phyloP scores from a whole-genome alignment of 2,329 filamentous ascomycete species.

The Aspergillus fijiensis region DNA sequence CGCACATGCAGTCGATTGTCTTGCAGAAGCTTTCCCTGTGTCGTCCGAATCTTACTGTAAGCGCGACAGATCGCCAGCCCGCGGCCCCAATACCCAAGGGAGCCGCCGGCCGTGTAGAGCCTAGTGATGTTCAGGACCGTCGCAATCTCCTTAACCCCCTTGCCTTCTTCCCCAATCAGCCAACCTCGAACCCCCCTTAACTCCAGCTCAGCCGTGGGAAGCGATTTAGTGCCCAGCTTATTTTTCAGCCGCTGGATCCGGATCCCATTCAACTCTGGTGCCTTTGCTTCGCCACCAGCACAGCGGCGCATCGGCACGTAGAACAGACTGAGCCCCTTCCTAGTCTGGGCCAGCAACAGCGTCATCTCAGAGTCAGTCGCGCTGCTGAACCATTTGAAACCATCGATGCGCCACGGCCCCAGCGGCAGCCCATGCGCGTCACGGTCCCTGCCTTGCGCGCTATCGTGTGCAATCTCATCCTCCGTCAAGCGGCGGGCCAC shows the following conservation, averaged over 20 bases:
- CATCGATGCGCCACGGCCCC: slow-evolving; percentile 47
- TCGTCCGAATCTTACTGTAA: slow-evolving; percentile 42
- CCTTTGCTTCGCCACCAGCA: neutral
- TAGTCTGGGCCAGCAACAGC: slow-evolving; percentile 63
- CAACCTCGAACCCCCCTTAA: slow-evolving; percentile 62
- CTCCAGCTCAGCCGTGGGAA: slow-evolving; percentile 72
- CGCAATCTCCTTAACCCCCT: slow-evolving; percentile 67
- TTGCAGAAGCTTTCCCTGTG: slow-evolving; percentile 38
- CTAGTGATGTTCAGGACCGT: slow-evolving; percentile 67
- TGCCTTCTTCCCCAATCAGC: slow-evolving; percentile 65
- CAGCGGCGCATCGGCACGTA: slow-evolving; percentile 57
- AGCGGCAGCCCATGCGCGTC: slow-evolving; percentile 7
- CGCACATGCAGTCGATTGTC: slow-evolving; percentile 44
- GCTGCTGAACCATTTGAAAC: slow-evolving; percentile 72
- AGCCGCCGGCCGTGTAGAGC: slow-evolving; percentile 43
- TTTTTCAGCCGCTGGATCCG: slow-evolving; percentile 67
- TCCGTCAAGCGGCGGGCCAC: slow-evolving; percentile 41
- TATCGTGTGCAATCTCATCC: neutral
- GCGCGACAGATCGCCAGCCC: slow-evolving; percentile 42
- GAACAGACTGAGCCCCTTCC: slow-evolving; percentile 59
- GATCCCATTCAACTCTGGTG: slow-evolving; percentile 56
- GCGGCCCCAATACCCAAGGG: slow-evolving; percentile 39
- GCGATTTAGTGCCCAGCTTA: slow-evolving; percentile 67
- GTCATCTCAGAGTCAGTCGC: slow-evolving; percentile 66
- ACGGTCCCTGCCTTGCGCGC: neutral